A percentile compares a stretch with the other conserved stretches of the same genome.
phyloP scores from a whole-genome alignment of 495 filamentous ascomycete species.

The Hyaloscypha variabilis region DNA sequence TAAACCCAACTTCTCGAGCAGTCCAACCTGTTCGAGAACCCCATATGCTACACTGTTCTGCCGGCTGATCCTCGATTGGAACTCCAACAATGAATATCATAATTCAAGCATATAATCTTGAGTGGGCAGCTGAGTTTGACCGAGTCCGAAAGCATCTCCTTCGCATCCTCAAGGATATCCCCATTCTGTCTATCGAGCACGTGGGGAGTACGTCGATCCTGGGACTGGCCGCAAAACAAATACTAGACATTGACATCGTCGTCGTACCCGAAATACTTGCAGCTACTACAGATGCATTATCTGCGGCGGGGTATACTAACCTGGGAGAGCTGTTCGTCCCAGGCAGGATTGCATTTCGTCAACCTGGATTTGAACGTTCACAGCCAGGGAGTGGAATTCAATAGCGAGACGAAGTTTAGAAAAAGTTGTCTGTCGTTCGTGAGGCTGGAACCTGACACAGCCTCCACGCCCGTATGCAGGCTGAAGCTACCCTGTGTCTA shows the following conservation, averaged over 20 bases:
- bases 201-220: constrained; percentile 55
- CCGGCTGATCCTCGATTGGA: no score
- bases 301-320: constrained; percentile 16
- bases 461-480: no score
- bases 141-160: constrained; percentile 7
- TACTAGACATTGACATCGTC: constrained; percentile 54
- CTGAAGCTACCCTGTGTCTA: no score
- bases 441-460: no score
- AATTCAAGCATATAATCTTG: constrained; percentile 24
- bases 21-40: no score
- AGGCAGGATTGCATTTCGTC: constrained; percentile 22
- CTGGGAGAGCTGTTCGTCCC: constrained; percentile 23
- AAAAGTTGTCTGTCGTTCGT: no score
- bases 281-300: constrained; percentile 10
- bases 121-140: constrained; percentile 17
- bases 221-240: constrained; percentile 47
- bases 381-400: constrained; percentile 5
- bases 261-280: constrained; percentile 25
- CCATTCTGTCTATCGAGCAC: constrained; percentile 34
- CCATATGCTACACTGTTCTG: no score
- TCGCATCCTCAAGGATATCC: constrained; percentile 5
- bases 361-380: constrained; percentile 18
- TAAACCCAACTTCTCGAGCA: no score
- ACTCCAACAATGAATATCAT: constrained; percentile 23
- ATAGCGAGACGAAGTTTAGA: no score